Conservation (phyloP, 306 rosid species). For the Mucuna pruriens region DNA sequence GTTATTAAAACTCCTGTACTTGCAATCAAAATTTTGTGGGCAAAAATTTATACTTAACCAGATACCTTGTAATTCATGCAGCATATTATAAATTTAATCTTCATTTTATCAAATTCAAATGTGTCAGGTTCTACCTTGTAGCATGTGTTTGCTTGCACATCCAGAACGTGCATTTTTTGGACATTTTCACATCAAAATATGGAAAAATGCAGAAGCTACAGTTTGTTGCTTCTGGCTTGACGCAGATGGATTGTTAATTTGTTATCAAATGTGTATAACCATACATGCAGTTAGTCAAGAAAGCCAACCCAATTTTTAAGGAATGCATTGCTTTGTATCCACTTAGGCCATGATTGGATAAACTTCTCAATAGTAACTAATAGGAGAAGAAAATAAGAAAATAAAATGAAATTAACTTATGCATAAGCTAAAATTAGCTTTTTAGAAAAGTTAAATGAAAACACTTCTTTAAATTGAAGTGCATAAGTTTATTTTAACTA, state of each 20-base stretch:
- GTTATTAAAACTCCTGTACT: constrained; percentile 2
- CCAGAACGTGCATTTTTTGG: not conserved
- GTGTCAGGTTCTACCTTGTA: not conserved
- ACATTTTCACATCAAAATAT: not conserved
- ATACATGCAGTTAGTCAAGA: not conserved
- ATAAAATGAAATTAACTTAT: no score
- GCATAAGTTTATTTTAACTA: no score
- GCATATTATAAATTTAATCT: not conserved
- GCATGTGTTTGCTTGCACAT: not conserved
- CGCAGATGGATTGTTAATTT: not conserved
- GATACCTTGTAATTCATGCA: not conserved
- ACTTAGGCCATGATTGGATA: not conserved
- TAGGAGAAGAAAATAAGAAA: no score
- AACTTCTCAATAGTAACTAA: no score
- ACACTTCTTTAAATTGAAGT: no score
- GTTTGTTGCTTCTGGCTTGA: not conserved
- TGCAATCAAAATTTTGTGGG: not conserved
- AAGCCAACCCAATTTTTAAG: not conserved
- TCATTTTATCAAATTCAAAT: not conserved
- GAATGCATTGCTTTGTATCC: not conserved
- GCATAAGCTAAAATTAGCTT: no score
- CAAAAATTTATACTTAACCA: not conserved
- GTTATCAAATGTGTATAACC: no score
- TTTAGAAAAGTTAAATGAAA: no score
- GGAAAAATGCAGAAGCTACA: not conserved